These are phyloP conservation scores for Aspergillus nidulans DNA, from an alignment of 495 filamentous ascomycete genomes.

Conservation along the genomic window DNA sequence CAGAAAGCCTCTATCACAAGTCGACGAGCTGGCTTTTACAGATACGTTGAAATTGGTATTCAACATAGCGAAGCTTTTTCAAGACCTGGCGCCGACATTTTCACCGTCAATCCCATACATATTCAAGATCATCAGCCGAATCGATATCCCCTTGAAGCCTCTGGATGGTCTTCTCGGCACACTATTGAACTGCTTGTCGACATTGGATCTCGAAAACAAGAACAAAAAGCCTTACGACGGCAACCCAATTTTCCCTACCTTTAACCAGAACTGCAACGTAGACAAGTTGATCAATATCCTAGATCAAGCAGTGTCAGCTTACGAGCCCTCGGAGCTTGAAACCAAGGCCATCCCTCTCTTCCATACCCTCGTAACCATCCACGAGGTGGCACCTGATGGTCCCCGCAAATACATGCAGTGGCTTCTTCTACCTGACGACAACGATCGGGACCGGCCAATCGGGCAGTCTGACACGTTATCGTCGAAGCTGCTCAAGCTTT, in stretches of 20 bases:
- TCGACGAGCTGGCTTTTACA: slow-evolving; percentile 72
- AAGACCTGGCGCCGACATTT: slow-evolving; percentile 55
- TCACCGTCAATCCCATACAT: slow-evolving; percentile 65
- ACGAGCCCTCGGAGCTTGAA: slow-evolving; percentile 65
- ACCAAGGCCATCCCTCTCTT: slow-evolving; percentile 63
- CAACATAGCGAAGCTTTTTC: slow-evolving; percentile 73
- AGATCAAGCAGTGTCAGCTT: slow-evolving; percentile 55
- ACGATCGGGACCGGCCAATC: slow-evolving; percentile 72
- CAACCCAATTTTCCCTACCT: slow-evolving; percentile 61
- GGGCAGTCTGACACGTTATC: slow-evolving; percentile 71
- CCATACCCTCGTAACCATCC: slow-evolving; percentile 64
- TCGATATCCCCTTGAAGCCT: slow-evolving; percentile 51
- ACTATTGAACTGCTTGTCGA: slow-evolving; percentile 76
- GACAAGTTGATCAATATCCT: slow-evolving; percentile 71
- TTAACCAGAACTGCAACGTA: slow-evolving; percentile 55
- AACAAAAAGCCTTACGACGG: slow-evolving; percentile 36
- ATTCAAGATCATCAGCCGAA: slow-evolving; percentile 62
- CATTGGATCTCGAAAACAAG: slow-evolving; percentile 61
- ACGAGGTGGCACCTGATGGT: slow-evolving; percentile 64
- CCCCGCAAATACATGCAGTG: slow-evolving; percentile 59
- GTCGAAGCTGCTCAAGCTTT: slow-evolving; percentile 74
- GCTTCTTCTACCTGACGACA: slow-evolving; percentile 70
- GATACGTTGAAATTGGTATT: slow-evolving; percentile 88
- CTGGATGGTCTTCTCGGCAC: slow-evolving; percentile 57
- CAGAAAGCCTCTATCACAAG: slow-evolving; percentile 45